Evolutionary conservation across 106 monocot species (phyloP).

Genomic region (Dendrobium nobile): DNA sequence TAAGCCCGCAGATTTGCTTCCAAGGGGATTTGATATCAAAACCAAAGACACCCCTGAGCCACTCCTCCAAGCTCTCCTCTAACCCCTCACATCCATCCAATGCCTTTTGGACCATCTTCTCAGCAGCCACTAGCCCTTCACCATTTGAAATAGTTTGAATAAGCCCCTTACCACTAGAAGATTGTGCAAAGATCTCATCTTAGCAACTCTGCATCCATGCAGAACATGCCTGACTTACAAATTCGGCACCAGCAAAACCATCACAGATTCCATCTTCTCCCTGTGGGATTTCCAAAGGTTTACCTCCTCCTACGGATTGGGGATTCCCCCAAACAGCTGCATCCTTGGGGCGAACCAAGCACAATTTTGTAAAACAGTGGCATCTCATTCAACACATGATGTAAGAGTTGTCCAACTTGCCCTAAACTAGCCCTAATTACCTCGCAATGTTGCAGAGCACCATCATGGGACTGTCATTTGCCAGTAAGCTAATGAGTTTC

Average conservation of each 20-base stretch:
- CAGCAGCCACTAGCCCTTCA: conserved; percentile 41
- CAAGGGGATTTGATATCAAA: conserved; percentile 85
- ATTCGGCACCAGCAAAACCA: conserved; percentile 59
- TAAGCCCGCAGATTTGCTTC: conserved; percentile 65
- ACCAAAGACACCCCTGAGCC: conserved; percentile 86
- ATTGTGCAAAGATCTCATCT: conserved; percentile 54
- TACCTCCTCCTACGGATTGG: conserved; percentile 88
- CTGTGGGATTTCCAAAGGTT: conserved; percentile 68
- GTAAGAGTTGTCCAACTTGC: conserved; percentile 71
- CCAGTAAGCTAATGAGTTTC: conserved; percentile 14
- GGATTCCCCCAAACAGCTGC: conserved; percentile 91
- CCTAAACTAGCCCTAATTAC: conserved; percentile 56
- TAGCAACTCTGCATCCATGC: conserved; percentile 72
- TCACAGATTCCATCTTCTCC: conserved; percentile 70
- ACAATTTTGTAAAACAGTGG: conserved; percentile 83
- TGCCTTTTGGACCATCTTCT: conserved; percentile 53
- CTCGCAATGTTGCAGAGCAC: conserved; percentile 48
- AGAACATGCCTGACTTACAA: conserved; percentile 49
- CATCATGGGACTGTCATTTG: conserved; percentile 13
- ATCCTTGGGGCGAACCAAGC: conserved; percentile 64
- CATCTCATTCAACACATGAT: conserved; percentile 64
- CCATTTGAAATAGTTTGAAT: conserved; percentile 45
- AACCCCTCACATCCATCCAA: conserved; percentile 55
- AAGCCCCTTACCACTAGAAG: conserved; percentile 25
- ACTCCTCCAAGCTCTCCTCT: conserved; percentile 75